Evolutionary conservation across 108 stramenopile genomes (phyloP).

Genomic region (Skeletonema potamos): DNA sequence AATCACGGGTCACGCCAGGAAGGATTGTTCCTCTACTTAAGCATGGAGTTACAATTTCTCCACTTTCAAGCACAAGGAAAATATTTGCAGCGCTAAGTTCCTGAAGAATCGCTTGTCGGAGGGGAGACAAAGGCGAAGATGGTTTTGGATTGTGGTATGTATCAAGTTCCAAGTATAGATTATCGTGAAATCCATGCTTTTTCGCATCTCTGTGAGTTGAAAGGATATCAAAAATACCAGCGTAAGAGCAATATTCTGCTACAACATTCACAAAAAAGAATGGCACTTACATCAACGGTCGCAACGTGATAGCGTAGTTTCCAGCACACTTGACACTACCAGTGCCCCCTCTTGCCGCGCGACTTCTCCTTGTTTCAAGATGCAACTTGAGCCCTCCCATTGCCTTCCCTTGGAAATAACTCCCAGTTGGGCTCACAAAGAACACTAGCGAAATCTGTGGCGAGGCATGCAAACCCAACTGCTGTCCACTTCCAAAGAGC

Average conservation of each 20-base stretch:
- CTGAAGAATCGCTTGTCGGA: constrained; percentile 61
- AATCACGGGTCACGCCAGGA: constrained; percentile 80
- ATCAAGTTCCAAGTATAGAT: constrained; percentile 80
- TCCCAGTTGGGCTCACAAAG: constrained; percentile 83
- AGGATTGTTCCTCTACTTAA: constrained; percentile 79
- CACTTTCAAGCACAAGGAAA: constrained; percentile 77
- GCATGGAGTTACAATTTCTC: constrained; percentile 81
- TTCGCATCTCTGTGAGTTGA: constrained; percentile 57
- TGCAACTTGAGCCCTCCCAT: constrained; percentile 73
- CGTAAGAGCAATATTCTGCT: background rate
- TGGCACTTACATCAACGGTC: constrained; percentile 62
- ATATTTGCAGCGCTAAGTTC: constrained; percentile 85
- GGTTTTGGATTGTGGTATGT: constrained; percentile 59
- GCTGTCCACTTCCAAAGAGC: constrained; percentile 59
- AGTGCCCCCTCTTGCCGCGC: constrained; percentile 74
- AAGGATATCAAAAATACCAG: background rate
- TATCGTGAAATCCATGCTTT: constrained; percentile 79
- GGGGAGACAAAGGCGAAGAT: constrained; percentile 7
- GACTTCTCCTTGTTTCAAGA: constrained; percentile 68
- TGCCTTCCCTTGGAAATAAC: constrained; percentile 72
- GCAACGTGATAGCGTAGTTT: constrained; percentile 78
- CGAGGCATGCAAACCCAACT: constrained; percentile 73
- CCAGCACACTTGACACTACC: constrained; percentile 77
- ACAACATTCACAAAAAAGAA: background rate
- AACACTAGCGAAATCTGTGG: constrained; percentile 68